Evolutionary conservation across 768 basidiomycete species (phyloP), one percentile per base, ranked within the genome.

Genomic region (Hygrocybe punicea): DNA sequence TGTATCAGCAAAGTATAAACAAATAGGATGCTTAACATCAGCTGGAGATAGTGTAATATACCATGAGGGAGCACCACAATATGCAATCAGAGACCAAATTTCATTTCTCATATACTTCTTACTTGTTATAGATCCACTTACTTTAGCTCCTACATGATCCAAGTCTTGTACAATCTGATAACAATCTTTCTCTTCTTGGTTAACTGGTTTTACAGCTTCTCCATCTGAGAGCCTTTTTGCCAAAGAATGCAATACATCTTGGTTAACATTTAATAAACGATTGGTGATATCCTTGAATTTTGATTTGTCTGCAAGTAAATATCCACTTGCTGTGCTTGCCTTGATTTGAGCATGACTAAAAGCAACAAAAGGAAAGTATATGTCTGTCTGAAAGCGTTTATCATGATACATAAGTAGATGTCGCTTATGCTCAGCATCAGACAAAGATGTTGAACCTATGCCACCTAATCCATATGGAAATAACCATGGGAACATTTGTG

Each of bases 341-440:
- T 69, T 72, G 2, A 79, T 66, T 48, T 78, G 78, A 19, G 69
- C 58, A 51, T 79, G 74, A 50, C 71, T 78, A 50, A 78, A 78
- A 0, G 67, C 69, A 13, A 76, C 59, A 23, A 78, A 69, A 0
- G 73, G 64, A 58, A 76, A 80, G 34, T 65, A 61, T 1, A 59
- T 19, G 55, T 80, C 75, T 0, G 33, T 53, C 51, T 79, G 76
- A 65, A 73, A 77, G 0, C 68, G 51, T n/a, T 74, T 73, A 44
- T 78, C 76, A 55, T 72, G 67, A 57, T 75, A 78, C 67, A 72
- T 63, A 0, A 78, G 54, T 1, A 70, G 50, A 11, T 62, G 51
- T 42, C 58, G 39, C 19, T 69, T 70, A 29, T 71, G 70, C 5
- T 21, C 25, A 4, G 39, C n/a, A 9, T 63, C 63, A 2, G 61